Base-by-base conservation (phyloP, 208 protist species). In the Trypanosoma congolense region DNA sequence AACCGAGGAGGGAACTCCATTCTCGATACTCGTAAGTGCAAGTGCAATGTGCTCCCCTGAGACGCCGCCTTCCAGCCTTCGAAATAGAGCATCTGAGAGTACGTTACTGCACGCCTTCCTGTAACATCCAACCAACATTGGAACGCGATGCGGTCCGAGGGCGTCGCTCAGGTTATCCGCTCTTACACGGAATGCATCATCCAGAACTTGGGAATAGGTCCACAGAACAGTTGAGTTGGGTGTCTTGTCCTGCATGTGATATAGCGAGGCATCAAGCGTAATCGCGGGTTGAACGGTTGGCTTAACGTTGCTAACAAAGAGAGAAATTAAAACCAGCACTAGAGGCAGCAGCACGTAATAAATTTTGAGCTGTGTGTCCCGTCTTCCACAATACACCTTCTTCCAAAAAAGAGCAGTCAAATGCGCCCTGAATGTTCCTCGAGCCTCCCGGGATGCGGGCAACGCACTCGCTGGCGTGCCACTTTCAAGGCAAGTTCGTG, bases 261-360 rank as follows among this genome's bases (percentile, higher is more conserved):
- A 91, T 61, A 87, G 73, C 40, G 66, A 75, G 52, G 75, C 77
- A 58, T 91, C 81, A 16, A 91, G 75, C 43, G 58, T 55, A 44
- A 91, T 46, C 24, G 55, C 16, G 16, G 75, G 80, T 64, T 90
- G 77, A 4, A 19, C 60, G 26, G 73, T 73, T 25, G 75, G 73
- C 6, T 73, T 75, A 1, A 90, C 54, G 1, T 85, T 57, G 45
- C 73, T 75, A 56, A 91, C 71, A 14, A 92, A 60, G 52, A 94
- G 64, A 54, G 87, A 73, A 61, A 94, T 26, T 43, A 75, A 44
- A 50, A 92, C 61, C 36, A 92, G 90, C 12, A 77, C 55, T 18
- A 91, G 58, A 12, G 87, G 87, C 24, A 94, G 49, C 22, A 90
- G 43, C 26, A 94, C 67, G 64, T 91, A 82, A 56, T 88, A 90